A percentile compares a stretch with the other conserved stretches of the same genome.
Evolutionary conservation across 805 yeast genomes (phyloP).

Genomic region (Saturnispora quitensis): DNA sequence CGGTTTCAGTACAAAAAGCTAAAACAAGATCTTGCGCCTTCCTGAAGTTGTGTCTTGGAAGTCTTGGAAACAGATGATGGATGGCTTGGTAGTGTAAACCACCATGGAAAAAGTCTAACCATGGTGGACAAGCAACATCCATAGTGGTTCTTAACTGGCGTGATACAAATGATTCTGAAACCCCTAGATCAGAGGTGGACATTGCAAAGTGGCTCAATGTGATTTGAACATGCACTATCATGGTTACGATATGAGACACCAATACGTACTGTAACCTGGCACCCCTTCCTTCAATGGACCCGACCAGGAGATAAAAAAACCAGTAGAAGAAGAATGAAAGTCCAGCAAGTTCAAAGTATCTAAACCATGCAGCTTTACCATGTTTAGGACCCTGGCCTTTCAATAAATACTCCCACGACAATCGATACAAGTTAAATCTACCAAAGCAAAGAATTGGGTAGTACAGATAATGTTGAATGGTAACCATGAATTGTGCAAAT

Average conservation of each 20-base stretch:
- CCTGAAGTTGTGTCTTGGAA: slow-evolving; percentile 83
- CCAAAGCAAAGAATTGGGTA: slow-evolving; percentile 79
- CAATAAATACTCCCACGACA: slow-evolving; percentile 71
- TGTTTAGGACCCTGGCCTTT: slow-evolving; percentile 69
- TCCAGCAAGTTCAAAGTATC: slow-evolving; percentile 71
- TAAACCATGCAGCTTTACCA: slow-evolving; percentile 81
- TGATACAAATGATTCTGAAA: slow-evolving; percentile 67
- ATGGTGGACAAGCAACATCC: slow-evolving; percentile 91
- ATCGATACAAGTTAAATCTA: slow-evolving; percentile 71
- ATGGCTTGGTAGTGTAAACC: slow-evolving; percentile 89
- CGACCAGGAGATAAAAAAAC: slow-evolving; percentile 65
- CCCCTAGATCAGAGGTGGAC: slow-evolving; percentile 84
- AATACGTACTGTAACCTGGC: slow-evolving; percentile 51
- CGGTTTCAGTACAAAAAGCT: slow-evolving; percentile 67
- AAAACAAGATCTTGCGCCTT: slow-evolving; percentile 63
- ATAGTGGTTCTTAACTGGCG: slow-evolving; percentile 84
- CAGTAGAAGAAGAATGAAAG: slow-evolving; percentile 63
- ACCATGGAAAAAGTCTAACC: slow-evolving; percentile 88
- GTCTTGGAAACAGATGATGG: slow-evolving; percentile 81
- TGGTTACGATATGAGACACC: slow-evolving; percentile 71
- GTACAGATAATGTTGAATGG: slow-evolving; percentile 58
- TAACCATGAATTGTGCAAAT: slow-evolving; percentile 48
- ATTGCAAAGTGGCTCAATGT: slow-evolving; percentile 86
- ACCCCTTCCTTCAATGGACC: slow-evolving; percentile 42
- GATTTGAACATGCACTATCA: slow-evolving; percentile 92